A percentile compares a stretch with the other conserved stretches of the same genome.
phyloP scores from a whole-genome alignment of 2,329 filamentous ascomycete species.

The Myriosclerotinia scirpicola region DNA sequence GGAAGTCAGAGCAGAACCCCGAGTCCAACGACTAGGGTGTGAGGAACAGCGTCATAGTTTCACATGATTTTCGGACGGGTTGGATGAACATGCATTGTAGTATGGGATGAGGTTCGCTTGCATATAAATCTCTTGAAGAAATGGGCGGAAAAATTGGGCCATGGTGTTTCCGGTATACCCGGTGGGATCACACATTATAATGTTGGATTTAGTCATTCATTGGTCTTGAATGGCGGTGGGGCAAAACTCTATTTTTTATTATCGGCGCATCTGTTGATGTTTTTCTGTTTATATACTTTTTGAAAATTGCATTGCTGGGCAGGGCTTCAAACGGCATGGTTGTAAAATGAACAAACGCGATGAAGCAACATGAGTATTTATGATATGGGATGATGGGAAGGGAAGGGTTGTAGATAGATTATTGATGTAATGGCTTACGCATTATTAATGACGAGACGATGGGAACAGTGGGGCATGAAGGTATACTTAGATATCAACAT shows the following conservation, averaged over 20 bases:
- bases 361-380: conserved; percentile 1
- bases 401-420: background rate
- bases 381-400: too few species aligned
- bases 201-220: conserved; percentile 10
- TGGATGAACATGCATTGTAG: background rate
- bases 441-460: conserved; percentile 8
- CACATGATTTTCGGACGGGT: background rate
- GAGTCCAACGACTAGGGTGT: background rate
- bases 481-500: background rate
- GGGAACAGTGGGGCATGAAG: background rate
- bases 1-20: background rate
- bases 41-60: background rate
- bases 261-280: background rate
- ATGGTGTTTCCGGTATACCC: conserved; percentile 11
- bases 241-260: conserved; percentile 2
- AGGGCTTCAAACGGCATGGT: background rate
- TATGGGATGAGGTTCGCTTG: conserved; percentile 1
- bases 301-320: background rate
- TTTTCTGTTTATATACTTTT: background rate
- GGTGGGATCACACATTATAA: background rate
- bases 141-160: conserved; percentile 5
- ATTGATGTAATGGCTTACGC: background rate
- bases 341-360: background rate
- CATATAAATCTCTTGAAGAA: conserved; percentile 2
- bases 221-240: background rate